Percentiles rank a stretch among this genome's conserved stretches.
Evolutionary conservation across 2,329 filamentous ascomycete genomes (phyloP).

Genomic region (Herpotrichia juniperi): DNA sequence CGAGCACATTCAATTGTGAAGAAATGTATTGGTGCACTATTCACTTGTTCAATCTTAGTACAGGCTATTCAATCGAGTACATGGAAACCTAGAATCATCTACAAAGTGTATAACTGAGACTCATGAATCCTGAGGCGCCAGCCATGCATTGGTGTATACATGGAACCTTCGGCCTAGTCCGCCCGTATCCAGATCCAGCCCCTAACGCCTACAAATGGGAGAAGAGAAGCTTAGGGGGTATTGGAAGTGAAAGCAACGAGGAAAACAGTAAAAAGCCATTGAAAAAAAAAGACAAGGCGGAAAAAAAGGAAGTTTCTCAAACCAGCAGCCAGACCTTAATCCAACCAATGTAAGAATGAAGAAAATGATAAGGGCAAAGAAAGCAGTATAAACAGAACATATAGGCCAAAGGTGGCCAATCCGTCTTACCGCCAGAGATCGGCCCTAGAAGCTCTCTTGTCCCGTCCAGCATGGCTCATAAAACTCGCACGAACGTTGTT

Average conservation of each 20-base stretch:
- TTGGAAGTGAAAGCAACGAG: constrained; percentile 7
- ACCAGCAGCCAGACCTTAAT: background rate
- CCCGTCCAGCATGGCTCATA: constrained; percentile 37
- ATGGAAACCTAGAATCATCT: background rate
- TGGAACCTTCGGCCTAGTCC: background rate
- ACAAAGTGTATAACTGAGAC: background rate
- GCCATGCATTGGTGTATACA: background rate
- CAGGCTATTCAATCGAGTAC: background rate
- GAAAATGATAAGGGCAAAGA: background rate
- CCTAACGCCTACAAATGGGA: background rate
- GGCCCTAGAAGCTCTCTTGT: constrained; percentile 41
- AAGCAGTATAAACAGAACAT: background rate
- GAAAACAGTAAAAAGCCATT: constrained; percentile 1
- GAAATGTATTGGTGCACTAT: background rate
- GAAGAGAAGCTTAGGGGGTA: constrained; percentile 12
- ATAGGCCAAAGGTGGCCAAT: background rate
- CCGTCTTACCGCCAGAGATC: constrained; percentile 41
- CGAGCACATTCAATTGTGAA: background rate
- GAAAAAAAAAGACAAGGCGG: background rate
- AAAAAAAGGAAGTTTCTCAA: background rate
- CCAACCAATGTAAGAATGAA: background rate
- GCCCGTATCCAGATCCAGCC: background rate
- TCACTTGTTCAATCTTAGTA: background rate
- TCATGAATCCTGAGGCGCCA: background rate
- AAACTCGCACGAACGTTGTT: constrained; percentile 32